These are phyloP conservation scores for Pezicula radicicola DNA, from an alignment of 2,329 filamentous ascomycete genomes.

Conservation along the genomic window DNA sequence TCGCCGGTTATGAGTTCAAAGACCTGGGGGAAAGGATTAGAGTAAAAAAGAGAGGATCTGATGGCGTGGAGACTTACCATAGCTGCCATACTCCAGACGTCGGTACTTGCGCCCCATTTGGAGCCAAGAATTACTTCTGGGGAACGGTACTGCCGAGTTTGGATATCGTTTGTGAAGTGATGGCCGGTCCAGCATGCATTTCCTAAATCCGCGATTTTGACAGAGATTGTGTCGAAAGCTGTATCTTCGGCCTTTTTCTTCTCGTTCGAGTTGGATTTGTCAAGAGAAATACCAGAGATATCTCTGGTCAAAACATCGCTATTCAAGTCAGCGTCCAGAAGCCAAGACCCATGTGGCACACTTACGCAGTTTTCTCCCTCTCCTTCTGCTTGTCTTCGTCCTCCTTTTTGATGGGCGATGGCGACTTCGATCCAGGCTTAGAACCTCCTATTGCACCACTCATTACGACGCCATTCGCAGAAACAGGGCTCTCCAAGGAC, in stretches of 20 bases:
- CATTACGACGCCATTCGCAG: constrained; percentile 46
- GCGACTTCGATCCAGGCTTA: constrained; percentile 25
- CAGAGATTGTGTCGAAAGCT: constrained; percentile 66
- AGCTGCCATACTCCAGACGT: constrained; percentile 99
- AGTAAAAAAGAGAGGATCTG: neutral
- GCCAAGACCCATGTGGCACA: constrained; percentile 16
- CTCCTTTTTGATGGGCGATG: constrained; percentile 47
- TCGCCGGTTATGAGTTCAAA: constrained; percentile 98
- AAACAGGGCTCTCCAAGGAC: constrained; percentile 29
- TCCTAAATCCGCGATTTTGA: constrained; percentile 97
- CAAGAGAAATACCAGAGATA: constrained; percentile 90
- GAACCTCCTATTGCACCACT: constrained; percentile 47
- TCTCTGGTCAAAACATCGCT: constrained; percentile 90
- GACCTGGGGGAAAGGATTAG: constrained; percentile 51
- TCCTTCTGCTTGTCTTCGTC: constrained; percentile 70
- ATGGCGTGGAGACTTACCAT: constrained; percentile 66
- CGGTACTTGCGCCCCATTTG: constrained; percentile 99
- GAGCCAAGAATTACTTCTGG: constrained; percentile 95
- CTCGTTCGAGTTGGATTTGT: constrained; percentile 67
- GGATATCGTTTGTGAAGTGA: constrained; percentile 99
- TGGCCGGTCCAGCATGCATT: constrained; percentile 99
- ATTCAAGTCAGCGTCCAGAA: constrained; percentile 1
- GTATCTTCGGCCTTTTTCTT: constrained; percentile 55
- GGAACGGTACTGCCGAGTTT: constrained; percentile 94
- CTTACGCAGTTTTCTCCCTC: constrained; percentile 92